A percentile compares a stretch with the other conserved stretches of the same genome.
These are phyloP conservation scores for Mycena polygramma DNA, from an alignment of 768 basidiomycete genomes.

Conservation along the genomic window DNA sequence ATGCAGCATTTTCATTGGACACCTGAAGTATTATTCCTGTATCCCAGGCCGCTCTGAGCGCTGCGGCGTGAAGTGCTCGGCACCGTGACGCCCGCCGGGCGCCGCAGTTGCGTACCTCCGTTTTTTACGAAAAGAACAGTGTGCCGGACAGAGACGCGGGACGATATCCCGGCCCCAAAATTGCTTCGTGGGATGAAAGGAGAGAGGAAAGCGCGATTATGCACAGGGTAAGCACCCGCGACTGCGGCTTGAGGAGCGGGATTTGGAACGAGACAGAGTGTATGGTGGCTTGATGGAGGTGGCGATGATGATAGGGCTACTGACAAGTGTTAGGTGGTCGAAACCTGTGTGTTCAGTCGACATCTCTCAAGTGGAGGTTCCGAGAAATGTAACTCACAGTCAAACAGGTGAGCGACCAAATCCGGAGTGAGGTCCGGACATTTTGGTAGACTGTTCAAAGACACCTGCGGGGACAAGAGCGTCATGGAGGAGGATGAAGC, in stretches of 20 bases:
- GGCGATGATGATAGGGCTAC: not conserved
- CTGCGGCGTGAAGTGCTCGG: not conserved
- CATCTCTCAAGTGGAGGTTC: not conserved
- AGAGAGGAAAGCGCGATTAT: conserved; percentile 14
- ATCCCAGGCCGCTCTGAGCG: conserved; percentile 22
- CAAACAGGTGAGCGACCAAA: not conserved
- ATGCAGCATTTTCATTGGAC: conserved; percentile 11
- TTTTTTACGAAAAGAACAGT: not conserved
- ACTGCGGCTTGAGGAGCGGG: conserved; percentile 6
- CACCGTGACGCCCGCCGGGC: not conserved
- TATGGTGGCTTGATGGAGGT: not conserved
- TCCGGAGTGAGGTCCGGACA: conserved; percentile 10
- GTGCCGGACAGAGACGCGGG: not conserved
- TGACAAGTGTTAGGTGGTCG: not conserved
- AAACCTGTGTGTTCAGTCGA: not conserved
- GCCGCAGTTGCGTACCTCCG: conserved; percentile 11
- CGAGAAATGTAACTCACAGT: not conserved
- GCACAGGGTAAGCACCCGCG: conserved; percentile 20
- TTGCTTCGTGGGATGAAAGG: conserved; percentile 18
- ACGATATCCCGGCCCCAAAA: conserved; percentile 16
- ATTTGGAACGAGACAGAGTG: not conserved
- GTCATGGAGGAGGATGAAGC: not conserved
- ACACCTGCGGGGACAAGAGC: not conserved
- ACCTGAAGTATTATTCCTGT: conserved; percentile 5
- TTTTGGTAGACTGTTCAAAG: not conserved